Conservation (phyloP, 2,329 filamentous ascomycete genomes). For the Incumbomyces delicatus region DNA sequence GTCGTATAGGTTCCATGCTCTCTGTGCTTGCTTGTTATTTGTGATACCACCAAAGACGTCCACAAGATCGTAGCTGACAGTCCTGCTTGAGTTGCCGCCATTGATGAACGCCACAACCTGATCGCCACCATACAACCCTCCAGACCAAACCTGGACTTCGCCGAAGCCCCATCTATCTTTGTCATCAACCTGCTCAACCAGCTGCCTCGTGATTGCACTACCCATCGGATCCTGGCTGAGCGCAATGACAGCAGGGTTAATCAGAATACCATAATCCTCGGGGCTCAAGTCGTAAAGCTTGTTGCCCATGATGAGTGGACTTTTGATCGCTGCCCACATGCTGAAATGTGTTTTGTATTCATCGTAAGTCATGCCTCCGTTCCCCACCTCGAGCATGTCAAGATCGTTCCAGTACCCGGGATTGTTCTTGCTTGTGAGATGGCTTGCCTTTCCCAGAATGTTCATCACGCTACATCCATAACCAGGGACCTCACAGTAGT, state of each 20-base stretch:
- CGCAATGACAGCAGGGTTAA: slow-evolving; percentile 42
- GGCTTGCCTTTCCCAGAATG: slow-evolving; percentile 40
- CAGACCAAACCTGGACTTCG: slow-evolving; percentile 43
- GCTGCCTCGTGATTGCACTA: slow-evolving; percentile 33
- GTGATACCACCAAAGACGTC: slow-evolving; percentile 44
- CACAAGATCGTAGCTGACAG: slow-evolving; percentile 41
- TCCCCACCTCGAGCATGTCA: slow-evolving; percentile 34
- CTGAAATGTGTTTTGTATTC: slow-evolving; percentile 33
- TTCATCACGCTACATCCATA: slow-evolving; percentile 42
- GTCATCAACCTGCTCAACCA: slow-evolving; percentile 35
- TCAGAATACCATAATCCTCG: slow-evolving; percentile 36
- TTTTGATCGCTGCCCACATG: slow-evolving; percentile 42
- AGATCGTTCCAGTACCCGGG: slow-evolving; percentile 39
- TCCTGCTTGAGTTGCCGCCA: slow-evolving; percentile 32
- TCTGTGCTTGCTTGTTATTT: slow-evolving; percentile 32
- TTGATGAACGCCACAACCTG: slow-evolving; percentile 44
- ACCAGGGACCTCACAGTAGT: slow-evolving; percentile 36
- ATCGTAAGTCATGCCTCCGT: slow-evolving; percentile 32
- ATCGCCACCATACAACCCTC: slow-evolving; percentile 37
- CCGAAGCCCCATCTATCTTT: slow-evolving; percentile 35
- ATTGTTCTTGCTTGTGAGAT: slow-evolving; percentile 30
- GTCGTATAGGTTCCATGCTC: slow-evolving; percentile 45
- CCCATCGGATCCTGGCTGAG: slow-evolving; percentile 40
- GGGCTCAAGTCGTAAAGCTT: slow-evolving; percentile 33
- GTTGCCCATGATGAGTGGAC: slow-evolving; percentile 40